Percentiles rank a stretch among this genome's conserved stretches.
phyloP scores from a whole-genome alignment of 208 protist genomes.

The Leishmania tarentolae region DNA sequence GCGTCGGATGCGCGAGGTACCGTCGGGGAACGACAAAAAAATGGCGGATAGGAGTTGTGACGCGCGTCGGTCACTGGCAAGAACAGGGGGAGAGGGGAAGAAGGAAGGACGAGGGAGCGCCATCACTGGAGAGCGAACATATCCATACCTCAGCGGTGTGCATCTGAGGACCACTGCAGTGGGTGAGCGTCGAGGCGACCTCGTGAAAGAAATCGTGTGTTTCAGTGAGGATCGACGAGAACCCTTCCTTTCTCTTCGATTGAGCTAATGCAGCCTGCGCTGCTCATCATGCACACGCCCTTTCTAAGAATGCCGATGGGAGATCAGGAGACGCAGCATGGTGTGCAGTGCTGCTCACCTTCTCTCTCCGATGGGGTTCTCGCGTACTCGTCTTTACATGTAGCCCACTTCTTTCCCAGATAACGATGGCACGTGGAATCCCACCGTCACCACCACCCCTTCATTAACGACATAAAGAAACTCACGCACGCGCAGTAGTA shows the following conservation, averaged over 20 bases:
- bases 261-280: neutral
- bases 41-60: neutral
- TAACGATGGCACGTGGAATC: neutral
- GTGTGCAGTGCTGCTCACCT: neutral
- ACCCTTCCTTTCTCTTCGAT: neutral
- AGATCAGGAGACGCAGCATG: neutral
- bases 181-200: no score
- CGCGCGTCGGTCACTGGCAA: constrained; percentile 19
- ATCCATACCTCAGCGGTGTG: neutral
- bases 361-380: neutral
- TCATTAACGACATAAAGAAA: neutral
- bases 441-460: neutral
- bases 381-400: neutral
- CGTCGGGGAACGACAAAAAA: neutral
- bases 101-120: neutral
- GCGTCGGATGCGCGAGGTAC: neutral
- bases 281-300: neutral
- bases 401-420: neutral
- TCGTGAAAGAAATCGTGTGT: neutral
- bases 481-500: neutral
- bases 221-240: neutral
- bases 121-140: neutral
- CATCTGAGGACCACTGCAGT: neutral
- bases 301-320: neutral
- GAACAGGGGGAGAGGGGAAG: neutral